These are phyloP conservation scores for Boletales sp. DNA, from an alignment of 768 basidiomycete genomes.

Conservation along the genomic window DNA sequence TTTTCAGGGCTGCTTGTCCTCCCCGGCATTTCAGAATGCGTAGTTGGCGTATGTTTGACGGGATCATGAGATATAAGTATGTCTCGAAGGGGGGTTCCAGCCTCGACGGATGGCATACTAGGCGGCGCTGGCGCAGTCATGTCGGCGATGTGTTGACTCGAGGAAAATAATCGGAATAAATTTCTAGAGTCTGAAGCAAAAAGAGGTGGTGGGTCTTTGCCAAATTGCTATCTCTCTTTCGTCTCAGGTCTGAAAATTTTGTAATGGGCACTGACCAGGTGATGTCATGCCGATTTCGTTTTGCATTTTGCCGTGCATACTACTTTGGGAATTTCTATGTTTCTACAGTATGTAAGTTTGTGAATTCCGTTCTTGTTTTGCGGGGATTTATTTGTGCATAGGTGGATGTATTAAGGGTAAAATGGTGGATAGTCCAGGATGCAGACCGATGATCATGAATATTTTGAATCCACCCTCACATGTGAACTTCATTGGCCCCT, in stretches of 20 bases:
- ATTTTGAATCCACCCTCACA: no score
- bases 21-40: not conserved
- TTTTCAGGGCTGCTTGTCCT: not conserved
- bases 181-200: not conserved
- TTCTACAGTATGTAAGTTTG: not conserved
- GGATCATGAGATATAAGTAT: conserved; percentile 7
- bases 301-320: conserved; percentile 9
- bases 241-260: no score
- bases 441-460: no score
- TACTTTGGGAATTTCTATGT: not conserved
- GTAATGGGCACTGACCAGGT: conserved; percentile 10
- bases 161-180: not conserved
- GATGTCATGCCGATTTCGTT: conserved; percentile 24
- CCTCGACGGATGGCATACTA: conserved; percentile 12
- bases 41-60: conserved; percentile 2
- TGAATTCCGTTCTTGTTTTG: no score
- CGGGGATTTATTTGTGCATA: no score
- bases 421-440: no score
- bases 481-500: no score
- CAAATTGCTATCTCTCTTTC: not conserved
- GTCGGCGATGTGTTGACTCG: not conserved
- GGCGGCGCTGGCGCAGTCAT: conserved; percentile 15
- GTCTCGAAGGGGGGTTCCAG: conserved; percentile 16
- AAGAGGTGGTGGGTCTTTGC: not conserved
- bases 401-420: no score